Base-by-base conservation (phyloP, 345 rosid genomes). In the Ceriops tagal region DNA sequence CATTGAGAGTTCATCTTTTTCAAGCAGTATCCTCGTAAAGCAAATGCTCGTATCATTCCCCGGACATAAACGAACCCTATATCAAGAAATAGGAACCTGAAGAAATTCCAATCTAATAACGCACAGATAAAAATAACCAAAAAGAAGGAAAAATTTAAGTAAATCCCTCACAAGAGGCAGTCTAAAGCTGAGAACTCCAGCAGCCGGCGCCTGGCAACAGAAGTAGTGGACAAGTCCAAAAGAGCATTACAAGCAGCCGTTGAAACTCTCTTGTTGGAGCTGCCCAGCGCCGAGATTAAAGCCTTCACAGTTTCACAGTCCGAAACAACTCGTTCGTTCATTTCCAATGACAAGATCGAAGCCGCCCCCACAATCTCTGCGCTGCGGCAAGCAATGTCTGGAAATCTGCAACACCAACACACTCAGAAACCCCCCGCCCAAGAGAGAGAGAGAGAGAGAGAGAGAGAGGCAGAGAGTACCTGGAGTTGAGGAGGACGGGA, bases 221-320 rank as follows among this genome's bases (percentile, higher is more conserved):
- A 77, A 68, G 86, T 78, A 16, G 85, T 73, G 37, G 80, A 85
- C 68, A 85, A 70, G 80, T 87, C 92, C 80, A 80, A 72, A 52
- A 87, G 53, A 34, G 83, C 81, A 70, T 75, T 64, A 61, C 89
- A 83, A 20, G 79, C 87, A 59, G 80, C 82, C 64, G 61, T 10
- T 47, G 76, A 70, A 64, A 81, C 74, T 59, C 51, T 62, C 69
- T 67, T 60, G 22, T 39, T n/a, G 13, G 64, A 63, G 69, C 61
- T 53, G 67, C 71, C 70, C 34, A 82, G 5, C 73, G 64, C 72
- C 61, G 58, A 71, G 43, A 84, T 19, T 46, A 87, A 53, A 64
- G 71, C 68, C 73, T 67, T 75, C 67, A 87, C 67, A 49, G 77
- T 74, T 9, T 65, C 85, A 62, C 18, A 60, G 63, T 85, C 89